These are phyloP conservation scores for Vicia sativa DNA, from an alignment of 306 rosid genomes.

Conservation along the genomic window DNA sequence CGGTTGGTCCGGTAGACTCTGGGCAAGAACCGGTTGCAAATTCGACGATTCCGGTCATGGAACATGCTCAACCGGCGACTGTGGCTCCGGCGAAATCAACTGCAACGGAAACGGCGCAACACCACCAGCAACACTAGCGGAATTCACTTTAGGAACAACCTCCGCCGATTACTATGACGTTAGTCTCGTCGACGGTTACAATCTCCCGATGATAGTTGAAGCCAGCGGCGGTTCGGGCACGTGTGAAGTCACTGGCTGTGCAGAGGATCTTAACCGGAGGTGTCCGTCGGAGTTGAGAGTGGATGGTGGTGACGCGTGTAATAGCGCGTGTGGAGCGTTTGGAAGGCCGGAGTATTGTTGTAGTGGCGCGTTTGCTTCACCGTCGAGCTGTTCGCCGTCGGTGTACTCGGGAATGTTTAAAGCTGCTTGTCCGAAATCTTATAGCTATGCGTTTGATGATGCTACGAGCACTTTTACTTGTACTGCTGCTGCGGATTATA, in stretches of 20 bases:
- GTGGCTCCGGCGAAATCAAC: constrained; percentile 65
- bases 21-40: constrained; percentile 80
- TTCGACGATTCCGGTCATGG: constrained; percentile 59
- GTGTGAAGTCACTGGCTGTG: constrained; percentile 73
- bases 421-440: constrained; percentile 75
- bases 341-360: constrained; percentile 78
- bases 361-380: constrained; percentile 60
- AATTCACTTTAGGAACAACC: constrained; percentile 67
- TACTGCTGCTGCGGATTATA: constrained; percentile 63
- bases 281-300: constrained; percentile 76
- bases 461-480: constrained; percentile 82
- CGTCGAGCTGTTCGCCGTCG: constrained; percentile 65
- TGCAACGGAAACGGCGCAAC: constrained; percentile 82
- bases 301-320: constrained; percentile 71
- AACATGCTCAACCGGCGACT: constrained; percentile 71
- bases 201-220: constrained; percentile 73
- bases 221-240: constrained; percentile 61
- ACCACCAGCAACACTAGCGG: constrained; percentile 85
- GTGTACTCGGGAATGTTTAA: constrained; percentile 73
- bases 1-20: constrained; percentile 89
- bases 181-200: constrained; percentile 89
- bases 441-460: constrained; percentile 88
- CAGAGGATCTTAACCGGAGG: constrained; percentile 58
- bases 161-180: constrained; percentile 81
- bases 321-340: constrained; percentile 85